A percentile compares a stretch with the other conserved stretches of the same genome.
phyloP scores from a whole-genome alignment of 129 eudicot species.

The Flaveria trinervia region DNA sequence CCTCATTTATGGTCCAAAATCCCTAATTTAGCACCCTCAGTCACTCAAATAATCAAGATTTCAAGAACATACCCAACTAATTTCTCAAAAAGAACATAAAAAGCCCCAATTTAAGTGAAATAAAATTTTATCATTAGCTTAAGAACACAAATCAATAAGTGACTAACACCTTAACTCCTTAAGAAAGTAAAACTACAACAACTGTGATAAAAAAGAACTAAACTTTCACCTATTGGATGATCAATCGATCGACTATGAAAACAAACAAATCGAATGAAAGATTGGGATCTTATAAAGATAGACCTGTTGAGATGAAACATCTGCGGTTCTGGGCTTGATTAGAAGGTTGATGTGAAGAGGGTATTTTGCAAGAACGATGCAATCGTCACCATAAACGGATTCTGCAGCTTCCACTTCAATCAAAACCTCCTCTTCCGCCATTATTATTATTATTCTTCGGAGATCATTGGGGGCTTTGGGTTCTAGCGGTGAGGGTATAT shows the following conservation, averaged over 20 bases:
- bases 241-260: not conserved
- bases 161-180: no score
- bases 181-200: constrained; percentile 5
- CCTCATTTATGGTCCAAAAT: not conserved
- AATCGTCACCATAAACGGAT: constrained; percentile 85
- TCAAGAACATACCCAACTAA: not conserved
- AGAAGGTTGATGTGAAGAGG: constrained; percentile 73
- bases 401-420: constrained; percentile 69
- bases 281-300: not conserved
- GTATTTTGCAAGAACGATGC: constrained; percentile 44
- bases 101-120: not conserved
- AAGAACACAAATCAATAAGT: not conserved
- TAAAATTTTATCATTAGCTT: not conserved
- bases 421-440: constrained; percentile 68
- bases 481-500: constrained; percentile 25
- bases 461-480: not conserved
- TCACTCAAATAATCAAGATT: not conserved
- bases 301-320: constrained; percentile 84
- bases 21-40: not conserved
- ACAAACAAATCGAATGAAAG: not conserved
- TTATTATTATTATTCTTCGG: constrained; percentile 13
- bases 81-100: not conserved
- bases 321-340: constrained; percentile 89
- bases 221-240: not conserved
- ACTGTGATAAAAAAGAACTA: not conserved